A percentile compares a stretch with the other conserved stretches of the same genome.
Conservation (phyloP, 306 rosid species). For the Gleditsia sinensis region DNA sequence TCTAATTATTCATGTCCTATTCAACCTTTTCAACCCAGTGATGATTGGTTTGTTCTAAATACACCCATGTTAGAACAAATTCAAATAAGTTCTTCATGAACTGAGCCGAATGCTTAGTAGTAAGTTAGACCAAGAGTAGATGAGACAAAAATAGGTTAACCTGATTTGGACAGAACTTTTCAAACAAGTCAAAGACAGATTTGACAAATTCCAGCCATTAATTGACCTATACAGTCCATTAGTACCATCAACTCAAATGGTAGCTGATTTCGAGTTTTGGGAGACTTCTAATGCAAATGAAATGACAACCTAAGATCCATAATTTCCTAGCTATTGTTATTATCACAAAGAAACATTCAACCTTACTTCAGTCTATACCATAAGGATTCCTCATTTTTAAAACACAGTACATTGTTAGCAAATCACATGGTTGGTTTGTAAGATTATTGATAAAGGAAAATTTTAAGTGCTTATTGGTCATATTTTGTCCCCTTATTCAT, state of each 20-base stretch:
- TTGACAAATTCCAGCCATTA: not conserved
- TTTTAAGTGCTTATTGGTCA: no score
- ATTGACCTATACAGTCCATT: not conserved
- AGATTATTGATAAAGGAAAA: no score
- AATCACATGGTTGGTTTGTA: not conserved
- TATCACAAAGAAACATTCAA: not conserved
- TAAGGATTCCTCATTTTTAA: not conserved
- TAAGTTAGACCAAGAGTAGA: not conserved
- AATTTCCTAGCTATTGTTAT: not conserved
- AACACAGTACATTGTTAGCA: not conserved
- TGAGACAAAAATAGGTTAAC: not conserved
- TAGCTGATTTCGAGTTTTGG: not conserved
- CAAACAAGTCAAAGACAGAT: not conserved
- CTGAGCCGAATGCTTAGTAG: not conserved
- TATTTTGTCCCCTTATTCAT: no score
- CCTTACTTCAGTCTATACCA: not conserved
- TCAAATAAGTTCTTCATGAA: not conserved
- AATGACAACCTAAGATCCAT: not conserved
- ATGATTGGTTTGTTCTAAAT: not conserved
- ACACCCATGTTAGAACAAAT: not conserved
- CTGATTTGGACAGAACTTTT: not conserved
- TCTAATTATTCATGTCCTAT: not conserved
- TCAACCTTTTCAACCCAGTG: conserved; percentile 1
- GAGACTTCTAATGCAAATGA: not conserved
- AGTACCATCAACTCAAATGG: not conserved